Percentiles rank a stretch among this genome's conserved stretches.
phyloP scores from a whole-genome alignment of 306 rosid genomes.

The Styphnolobium japonicum region DNA sequence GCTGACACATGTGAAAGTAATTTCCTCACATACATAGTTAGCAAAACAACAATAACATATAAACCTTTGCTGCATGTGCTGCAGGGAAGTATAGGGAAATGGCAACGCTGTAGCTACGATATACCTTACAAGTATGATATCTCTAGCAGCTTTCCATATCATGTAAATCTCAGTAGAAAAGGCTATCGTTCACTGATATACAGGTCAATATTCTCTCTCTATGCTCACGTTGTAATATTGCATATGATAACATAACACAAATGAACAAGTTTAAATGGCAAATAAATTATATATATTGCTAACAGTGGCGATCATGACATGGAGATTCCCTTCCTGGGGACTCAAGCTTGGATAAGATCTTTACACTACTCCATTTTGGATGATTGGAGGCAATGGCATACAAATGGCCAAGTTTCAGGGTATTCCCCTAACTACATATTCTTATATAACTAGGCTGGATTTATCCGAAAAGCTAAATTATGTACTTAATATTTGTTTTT shows the following conservation, averaged over 20 bases:
- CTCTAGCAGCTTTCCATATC: conserved; percentile 17
- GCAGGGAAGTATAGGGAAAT: conserved; percentile 44
- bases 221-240: not conserved
- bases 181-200: conserved; percentile 53
- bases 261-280: not conserved
- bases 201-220: conserved; percentile 25
- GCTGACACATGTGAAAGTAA: not conserved
- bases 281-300: not conserved
- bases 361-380: conserved; percentile 51
- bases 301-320: conserved; percentile 65
- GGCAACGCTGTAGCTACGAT: conserved; percentile 36
- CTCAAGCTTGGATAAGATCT: conserved; percentile 61
- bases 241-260: not conserved
- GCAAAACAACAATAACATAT: not conserved
- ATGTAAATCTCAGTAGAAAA: conserved; percentile 43
- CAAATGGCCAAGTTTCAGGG: conserved; percentile 52
- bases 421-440: not conserved
- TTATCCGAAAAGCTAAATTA: no score
- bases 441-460: not conserved
- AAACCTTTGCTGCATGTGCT: not conserved
- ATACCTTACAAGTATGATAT: not conserved
- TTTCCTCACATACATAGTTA: not conserved
- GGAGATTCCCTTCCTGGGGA: conserved; percentile 21
- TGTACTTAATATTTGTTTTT: not conserved
- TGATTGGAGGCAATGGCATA: conserved; percentile 58